phyloP scores from a whole-genome alignment of 2,329 filamentous ascomycete species.

The Ascochyta koolunga region DNA sequence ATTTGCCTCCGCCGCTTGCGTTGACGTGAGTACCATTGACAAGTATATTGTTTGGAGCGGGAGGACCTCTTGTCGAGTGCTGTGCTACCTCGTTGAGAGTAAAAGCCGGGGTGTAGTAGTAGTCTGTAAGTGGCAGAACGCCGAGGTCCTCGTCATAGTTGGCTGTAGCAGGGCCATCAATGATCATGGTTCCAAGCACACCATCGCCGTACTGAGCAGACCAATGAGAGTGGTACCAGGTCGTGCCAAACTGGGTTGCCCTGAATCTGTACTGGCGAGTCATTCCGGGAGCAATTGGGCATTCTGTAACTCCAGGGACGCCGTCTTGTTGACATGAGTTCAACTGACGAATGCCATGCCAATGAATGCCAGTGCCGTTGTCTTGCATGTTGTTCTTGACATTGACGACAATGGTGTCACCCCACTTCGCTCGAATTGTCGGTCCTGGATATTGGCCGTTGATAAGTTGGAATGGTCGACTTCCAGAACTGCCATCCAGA shows the following conservation, averaged over 20 bases:
- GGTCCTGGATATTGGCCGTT: conserved; percentile 69
- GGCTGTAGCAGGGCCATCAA: conserved; percentile 51
- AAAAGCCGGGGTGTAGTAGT: conserved; percentile 58
- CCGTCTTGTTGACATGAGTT: conserved; percentile 59
- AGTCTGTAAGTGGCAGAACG: conserved; percentile 65
- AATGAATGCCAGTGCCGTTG: conserved; percentile 59
- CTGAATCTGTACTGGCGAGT: conserved; percentile 64
- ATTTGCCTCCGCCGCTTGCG: conserved; percentile 49
- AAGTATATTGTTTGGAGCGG: conserved; percentile 53
- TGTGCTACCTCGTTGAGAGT: conserved; percentile 38
- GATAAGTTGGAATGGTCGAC: conserved; percentile 50
- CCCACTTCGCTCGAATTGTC: conserved; percentile 43
- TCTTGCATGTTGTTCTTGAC: conserved; percentile 48
- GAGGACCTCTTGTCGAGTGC: conserved; percentile 43
- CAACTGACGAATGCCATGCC: conserved; percentile 55
- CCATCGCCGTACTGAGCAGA: conserved; percentile 53
- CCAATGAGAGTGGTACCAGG: conserved; percentile 54
- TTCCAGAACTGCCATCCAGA: conserved; percentile 47
- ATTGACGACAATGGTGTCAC: conserved; percentile 49
- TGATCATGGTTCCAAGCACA: conserved; percentile 49
- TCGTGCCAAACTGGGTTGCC: conserved; percentile 56
- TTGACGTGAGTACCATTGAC: conserved; percentile 63
- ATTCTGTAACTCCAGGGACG: conserved; percentile 61
- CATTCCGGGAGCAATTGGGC: conserved; percentile 67
- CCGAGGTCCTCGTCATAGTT: conserved; percentile 67